Percentiles rank a stretch among this genome's conserved stretches.
phyloP scores from a whole-genome alignment of 495 filamentous ascomycete genomes.

The Trichoderma asperelloides region DNA sequence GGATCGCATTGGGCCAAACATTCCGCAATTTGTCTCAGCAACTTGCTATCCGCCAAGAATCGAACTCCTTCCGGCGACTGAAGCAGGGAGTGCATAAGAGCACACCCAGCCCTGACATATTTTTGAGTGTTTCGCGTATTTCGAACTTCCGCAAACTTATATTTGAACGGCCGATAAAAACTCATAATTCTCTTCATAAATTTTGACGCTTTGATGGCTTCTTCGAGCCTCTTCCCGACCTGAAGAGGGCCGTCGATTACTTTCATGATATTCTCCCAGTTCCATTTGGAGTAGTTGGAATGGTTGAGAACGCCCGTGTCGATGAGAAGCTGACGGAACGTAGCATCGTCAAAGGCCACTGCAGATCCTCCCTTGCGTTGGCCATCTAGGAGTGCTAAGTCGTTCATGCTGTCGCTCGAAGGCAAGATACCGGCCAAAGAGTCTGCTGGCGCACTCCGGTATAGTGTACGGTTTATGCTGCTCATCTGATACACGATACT shows the following conservation, averaged over 20 bases:
- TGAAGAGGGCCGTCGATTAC: constrained; percentile 89
- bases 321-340: constrained; percentile 74
- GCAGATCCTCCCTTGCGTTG: constrained; percentile 63
- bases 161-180: constrained; percentile 95
- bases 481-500: constrained; percentile 94
- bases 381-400: constrained; percentile 42
- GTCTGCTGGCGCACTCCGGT: constrained; percentile 55
- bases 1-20: constrained; percentile 87
- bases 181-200: constrained; percentile 90
- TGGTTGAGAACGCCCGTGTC: constrained; percentile 81
- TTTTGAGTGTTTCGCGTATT: constrained; percentile 90
- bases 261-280: constrained; percentile 84
- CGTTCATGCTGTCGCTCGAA: constrained; percentile 29
- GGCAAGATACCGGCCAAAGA: constrained; percentile 28
- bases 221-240: constrained; percentile 86
- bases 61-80: constrained; percentile 73
- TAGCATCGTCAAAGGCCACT: constrained; percentile 73
- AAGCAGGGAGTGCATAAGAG: constrained; percentile 74
- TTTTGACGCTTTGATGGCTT: constrained; percentile 89
- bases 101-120: constrained; percentile 83
- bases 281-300: constrained; percentile 88
- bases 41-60: constrained; percentile 85
- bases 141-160: constrained; percentile 75
- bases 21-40: constrained; percentile 86
- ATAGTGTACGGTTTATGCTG: constrained; percentile 88